Conservation (phyloP, 2,329 filamentous ascomycete genomes). For the Magnaporthales sp. region DNA sequence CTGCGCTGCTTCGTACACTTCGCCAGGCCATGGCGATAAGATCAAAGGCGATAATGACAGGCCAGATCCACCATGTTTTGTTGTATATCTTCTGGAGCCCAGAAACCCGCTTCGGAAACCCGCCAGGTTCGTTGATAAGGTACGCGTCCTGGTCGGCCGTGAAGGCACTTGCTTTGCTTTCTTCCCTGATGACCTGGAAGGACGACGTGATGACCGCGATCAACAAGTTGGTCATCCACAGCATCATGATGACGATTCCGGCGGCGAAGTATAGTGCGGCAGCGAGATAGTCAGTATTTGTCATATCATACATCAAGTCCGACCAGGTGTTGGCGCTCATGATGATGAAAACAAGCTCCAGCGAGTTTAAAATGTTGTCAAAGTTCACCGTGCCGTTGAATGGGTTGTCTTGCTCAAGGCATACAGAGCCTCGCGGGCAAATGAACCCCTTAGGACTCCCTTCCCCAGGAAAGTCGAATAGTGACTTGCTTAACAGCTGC, state of each 20-base stretch:
- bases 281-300: slow-evolving; percentile 81
- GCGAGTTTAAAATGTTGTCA: slow-evolving; percentile 85
- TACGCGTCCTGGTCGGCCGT: slow-evolving; percentile 56
- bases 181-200: slow-evolving; percentile 95
- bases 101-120: slow-evolving; percentile 30
- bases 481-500: neutral
- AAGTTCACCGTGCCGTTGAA: slow-evolving; percentile 84
- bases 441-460: slow-evolving; percentile 71
- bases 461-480: neutral
- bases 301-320: slow-evolving; percentile 88
- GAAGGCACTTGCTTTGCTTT: slow-evolving; percentile 90
- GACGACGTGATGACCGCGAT: slow-evolving; percentile 98
- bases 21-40: slow-evolving; percentile 71
- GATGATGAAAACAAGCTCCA: slow-evolving; percentile 93
- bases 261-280: slow-evolving; percentile 70
- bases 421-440: slow-evolving; percentile 76
- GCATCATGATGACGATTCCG: slow-evolving; percentile 80
- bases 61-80: slow-evolving; percentile 69
- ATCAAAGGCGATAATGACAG: slow-evolving; percentile 69
- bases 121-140: slow-evolving; percentile 26
- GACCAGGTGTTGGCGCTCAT: slow-evolving; percentile 98
- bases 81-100: slow-evolving; percentile 63
- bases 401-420: slow-evolving; percentile 71
- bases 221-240: slow-evolving; percentile 91
- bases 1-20: slow-evolving; percentile 64